Conservation (phyloP, 2,329 filamentous ascomycete genomes). For the Fusarium acutatum region DNA sequence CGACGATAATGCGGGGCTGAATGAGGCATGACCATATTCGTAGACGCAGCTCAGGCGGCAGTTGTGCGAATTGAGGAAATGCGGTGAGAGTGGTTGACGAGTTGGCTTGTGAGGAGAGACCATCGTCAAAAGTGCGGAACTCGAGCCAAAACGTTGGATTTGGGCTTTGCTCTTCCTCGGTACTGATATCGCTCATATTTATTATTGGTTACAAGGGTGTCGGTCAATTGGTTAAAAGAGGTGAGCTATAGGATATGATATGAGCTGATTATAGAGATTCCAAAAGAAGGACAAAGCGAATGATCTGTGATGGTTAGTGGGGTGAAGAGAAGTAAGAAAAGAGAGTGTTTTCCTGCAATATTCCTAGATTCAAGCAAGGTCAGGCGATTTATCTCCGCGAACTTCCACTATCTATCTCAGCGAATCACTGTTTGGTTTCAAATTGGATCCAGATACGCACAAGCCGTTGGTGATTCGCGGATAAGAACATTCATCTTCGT, state of each 20-base stretch:
- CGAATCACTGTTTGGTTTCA: slow-evolving; percentile 18
- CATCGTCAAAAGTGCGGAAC: slow-evolving; percentile 56
- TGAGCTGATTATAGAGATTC: neutral
- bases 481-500: neutral
- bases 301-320: neutral
- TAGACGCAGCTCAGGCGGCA: slow-evolving; percentile 59
- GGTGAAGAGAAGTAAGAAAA: slow-evolving; percentile 3
- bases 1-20: slow-evolving; percentile 55
- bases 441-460: neutral
- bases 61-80: slow-evolving; percentile 50
- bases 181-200: slow-evolving; percentile 34
- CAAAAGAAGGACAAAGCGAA: neutral
- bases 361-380: slow-evolving; percentile 7
- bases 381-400: slow-evolving; percentile 33
- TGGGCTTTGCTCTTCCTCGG: slow-evolving; percentile 38
- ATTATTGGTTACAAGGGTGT: neutral
- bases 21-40: slow-evolving; percentile 57
- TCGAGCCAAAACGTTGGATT: slow-evolving; percentile 54
- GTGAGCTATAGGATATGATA: neutral
- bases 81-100: slow-evolving; percentile 27
- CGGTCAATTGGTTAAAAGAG: slow-evolving; percentile 3
- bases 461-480: slow-evolving; percentile 6
- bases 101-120: slow-evolving; percentile 37
- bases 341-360: slow-evolving; percentile 7
- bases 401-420: slow-evolving; percentile 18